phyloP scores from a whole-genome alignment of 2,329 filamentous ascomycete genomes.

The Venturia oleaginea region DNA sequence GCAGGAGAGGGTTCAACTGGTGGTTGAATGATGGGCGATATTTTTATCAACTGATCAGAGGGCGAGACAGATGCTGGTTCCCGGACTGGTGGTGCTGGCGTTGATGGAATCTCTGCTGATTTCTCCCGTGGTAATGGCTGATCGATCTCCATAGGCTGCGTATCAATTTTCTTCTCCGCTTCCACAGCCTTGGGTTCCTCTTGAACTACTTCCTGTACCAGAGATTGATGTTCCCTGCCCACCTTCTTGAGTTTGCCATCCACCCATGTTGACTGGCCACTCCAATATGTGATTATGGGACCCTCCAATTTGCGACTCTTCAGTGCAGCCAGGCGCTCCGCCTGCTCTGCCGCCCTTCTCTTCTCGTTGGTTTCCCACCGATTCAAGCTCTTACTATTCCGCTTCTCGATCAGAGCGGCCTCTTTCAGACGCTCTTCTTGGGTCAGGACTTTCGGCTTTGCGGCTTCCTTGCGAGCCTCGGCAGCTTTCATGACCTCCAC shows the following conservation, averaged over 20 bases:
- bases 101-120: constrained; percentile 1
- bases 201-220: constrained; percentile 22
- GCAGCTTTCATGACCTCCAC: constrained; percentile 54
- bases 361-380: constrained; percentile 92
- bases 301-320: constrained; percentile 81
- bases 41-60: not conserved
- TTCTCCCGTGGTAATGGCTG: not conserved
- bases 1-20: constrained; percentile 6
- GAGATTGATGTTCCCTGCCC: constrained; percentile 38
- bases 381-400: constrained; percentile 83
- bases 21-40: constrained; percentile 4
- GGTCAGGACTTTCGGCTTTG: constrained; percentile 73
- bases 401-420: constrained; percentile 72
- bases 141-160: not conserved
- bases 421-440: constrained; percentile 78
- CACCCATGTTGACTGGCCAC: constrained; percentile 75
- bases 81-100: not conserved
- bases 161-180: not conserved
- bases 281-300: constrained; percentile 87
- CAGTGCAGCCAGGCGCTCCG: constrained; percentile 74
- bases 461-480: constrained; percentile 55
- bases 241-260: constrained; percentile 65
- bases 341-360: constrained; percentile 73
- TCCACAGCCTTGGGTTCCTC: constrained; percentile 21
- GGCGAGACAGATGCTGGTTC: not conserved